These are phyloP conservation scores for Ustilago shanxiensis DNA, from an alignment of 1,284 basidiomycete genomes.

Conservation along the genomic window DNA sequence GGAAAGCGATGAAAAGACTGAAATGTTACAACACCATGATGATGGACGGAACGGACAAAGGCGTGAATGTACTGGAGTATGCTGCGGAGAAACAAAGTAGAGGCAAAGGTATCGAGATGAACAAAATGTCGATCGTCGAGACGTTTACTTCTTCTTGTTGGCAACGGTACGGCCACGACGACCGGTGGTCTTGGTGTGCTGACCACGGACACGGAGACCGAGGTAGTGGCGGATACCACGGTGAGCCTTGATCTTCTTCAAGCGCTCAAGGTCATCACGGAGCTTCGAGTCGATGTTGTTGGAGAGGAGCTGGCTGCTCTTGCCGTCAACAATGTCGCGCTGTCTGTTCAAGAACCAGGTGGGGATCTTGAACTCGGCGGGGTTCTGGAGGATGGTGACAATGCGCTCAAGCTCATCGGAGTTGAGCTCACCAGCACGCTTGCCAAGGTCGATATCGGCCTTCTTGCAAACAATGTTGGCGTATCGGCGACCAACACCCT, in stretches of 20 bases:
- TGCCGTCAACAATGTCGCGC: slow-evolving; percentile 97
- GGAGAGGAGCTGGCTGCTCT: slow-evolving; percentile 94
- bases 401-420: slow-evolving; percentile 98
- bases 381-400: slow-evolving; percentile 99
- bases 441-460: slow-evolving; percentile 98
- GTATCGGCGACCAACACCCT: slow-evolving; percentile 99
- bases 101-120: slow-evolving; percentile 12
- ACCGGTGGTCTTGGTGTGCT: slow-evolving; percentile 99
- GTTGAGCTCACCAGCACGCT: slow-evolving; percentile 95
- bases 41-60: slow-evolving; percentile 32
- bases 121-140: slow-evolving; percentile 5
- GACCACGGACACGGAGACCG: slow-evolving; percentile 89
- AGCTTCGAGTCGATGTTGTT: slow-evolving; percentile 98
- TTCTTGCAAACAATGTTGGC: slow-evolving; percentile 99
- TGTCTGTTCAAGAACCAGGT: slow-evolving; percentile 99
- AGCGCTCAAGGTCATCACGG: slow-evolving; percentile 96
- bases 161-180: slow-evolving; percentile 70
- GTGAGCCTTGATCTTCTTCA: slow-evolving; percentile 99
- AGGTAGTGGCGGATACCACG: slow-evolving; percentile 98
- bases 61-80: slow-evolving; percentile 26
- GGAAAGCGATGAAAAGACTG: slow-evolving; percentile 23
- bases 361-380: slow-evolving; percentile 99
- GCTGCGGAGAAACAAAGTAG: slow-evolving; percentile 36
- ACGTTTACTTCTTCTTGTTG: slow-evolving; percentile 69
- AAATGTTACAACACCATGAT: slow-evolving; percentile 52